A percentile compares a stretch with the other conserved stretches of the same genome.
Evolutionary conservation across 768 basidiomycete species (phyloP).

Genomic region (Leucosporidium yakuticum): DNA sequence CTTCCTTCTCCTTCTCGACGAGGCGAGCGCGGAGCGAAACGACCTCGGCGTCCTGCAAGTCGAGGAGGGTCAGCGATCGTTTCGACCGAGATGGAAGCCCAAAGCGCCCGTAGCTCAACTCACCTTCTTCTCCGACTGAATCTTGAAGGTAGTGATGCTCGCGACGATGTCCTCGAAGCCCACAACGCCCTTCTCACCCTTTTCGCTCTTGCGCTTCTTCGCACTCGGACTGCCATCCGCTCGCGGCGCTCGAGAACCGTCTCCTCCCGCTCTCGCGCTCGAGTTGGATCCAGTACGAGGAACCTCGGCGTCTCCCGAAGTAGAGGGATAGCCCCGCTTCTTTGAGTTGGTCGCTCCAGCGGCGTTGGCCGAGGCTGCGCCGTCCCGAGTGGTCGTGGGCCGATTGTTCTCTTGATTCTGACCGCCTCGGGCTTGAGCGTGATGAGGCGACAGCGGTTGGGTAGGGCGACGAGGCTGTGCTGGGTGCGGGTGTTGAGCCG

Average conservation of each 20-base stretch:
- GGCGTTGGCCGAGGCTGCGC: background rate
- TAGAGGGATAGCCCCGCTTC: too few relatives aligned
- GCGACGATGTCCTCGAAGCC: background rate
- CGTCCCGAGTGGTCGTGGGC: background rate
- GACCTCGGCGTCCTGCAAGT: conserved; percentile 5
- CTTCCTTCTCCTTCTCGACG: background rate
- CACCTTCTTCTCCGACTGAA: background rate
- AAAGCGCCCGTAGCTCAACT: background rate
- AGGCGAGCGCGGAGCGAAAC: background rate
- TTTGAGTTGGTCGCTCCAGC: background rate
- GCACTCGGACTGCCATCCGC: background rate
- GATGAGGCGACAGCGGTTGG: background rate
- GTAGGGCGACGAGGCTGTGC: background rate
- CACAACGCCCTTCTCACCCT: background rate
- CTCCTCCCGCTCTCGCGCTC: too few relatives aligned
- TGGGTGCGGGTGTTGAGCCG: background rate
- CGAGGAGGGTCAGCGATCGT: background rate
- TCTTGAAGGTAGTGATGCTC: background rate
- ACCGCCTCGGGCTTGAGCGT: background rate
- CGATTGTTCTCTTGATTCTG: background rate
- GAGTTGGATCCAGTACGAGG: too few relatives aligned
- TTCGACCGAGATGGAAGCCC: background rate
- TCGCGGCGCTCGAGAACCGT: too few relatives aligned
- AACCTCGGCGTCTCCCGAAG: too few relatives aligned
- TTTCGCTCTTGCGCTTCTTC: background rate